Percentiles rank a stretch among this genome's conserved stretches.
These are phyloP conservation scores for Populus hybrid DNA, from an alignment of 441 rosid genomes.

Conservation along the genomic window DNA sequence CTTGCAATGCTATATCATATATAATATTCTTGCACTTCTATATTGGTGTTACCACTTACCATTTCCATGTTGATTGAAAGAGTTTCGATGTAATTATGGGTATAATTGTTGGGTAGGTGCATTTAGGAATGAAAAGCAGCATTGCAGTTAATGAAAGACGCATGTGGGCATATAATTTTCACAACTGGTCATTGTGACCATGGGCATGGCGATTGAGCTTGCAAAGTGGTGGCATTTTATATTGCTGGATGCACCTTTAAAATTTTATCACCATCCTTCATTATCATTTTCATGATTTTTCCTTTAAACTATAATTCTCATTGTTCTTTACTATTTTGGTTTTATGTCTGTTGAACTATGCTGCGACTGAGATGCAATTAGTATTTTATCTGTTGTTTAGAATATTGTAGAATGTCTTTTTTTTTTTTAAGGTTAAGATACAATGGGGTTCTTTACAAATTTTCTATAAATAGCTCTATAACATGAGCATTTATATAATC, in stretches of 20 bases:
- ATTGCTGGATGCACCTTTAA: neutral
- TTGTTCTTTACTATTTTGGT: neutral
- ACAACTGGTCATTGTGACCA: neutral
- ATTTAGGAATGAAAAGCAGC: neutral
- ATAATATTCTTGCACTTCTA: neutral
- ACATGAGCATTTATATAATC: neutral
- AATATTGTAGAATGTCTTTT: neutral
- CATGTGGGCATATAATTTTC: neutral
- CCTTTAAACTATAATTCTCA: neutral
- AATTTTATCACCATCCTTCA: neutral
- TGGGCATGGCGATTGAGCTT: neutral
- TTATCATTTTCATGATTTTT: neutral
- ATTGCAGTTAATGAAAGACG: neutral
- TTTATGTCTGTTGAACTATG: neutral
- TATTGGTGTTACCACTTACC: neutral
- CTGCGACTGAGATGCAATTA: neutral
- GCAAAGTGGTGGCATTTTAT: neutral
- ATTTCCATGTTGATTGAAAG: neutral
- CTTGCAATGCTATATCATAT: neutral
- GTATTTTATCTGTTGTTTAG: neutral
- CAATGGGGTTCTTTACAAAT: neutral
- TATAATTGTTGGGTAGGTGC: neutral
- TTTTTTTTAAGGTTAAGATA: neutral
- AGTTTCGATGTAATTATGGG: neutral
- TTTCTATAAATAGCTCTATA: neutral